Percentiles rank a stretch among this genome's conserved stretches.
phyloP scores from a whole-genome alignment of 306 rosid genomes.

The Benincasa hispida region DNA sequence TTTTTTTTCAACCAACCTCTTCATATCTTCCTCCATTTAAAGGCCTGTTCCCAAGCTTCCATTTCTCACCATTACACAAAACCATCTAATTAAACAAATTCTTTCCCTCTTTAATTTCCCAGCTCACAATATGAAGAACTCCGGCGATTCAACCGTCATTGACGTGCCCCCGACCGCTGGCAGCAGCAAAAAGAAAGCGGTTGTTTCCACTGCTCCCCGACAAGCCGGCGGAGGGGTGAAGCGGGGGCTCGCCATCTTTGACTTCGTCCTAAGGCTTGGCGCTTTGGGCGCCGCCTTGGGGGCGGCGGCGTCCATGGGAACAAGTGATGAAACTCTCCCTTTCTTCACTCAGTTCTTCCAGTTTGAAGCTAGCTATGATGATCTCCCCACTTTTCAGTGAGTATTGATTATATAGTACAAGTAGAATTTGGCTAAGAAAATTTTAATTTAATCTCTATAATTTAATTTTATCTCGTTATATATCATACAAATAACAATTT shows the following conservation, averaged over 20 bases:
- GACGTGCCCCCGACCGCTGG: not conserved
- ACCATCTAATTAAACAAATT: not conserved
- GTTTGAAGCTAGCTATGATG: conserved; percentile 75
- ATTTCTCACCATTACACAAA: not conserved
- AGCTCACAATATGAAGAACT: not conserved
- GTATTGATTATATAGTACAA: not conserved
- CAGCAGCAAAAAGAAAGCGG: not conserved
- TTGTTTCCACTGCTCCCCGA: not conserved
- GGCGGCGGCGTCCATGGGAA: conserved; percentile 72
- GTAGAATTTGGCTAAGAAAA: no score
- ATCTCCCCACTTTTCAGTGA: conserved; percentile 57
- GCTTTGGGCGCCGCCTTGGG: conserved; percentile 45
- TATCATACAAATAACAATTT: no score
- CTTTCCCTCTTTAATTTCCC: not conserved
- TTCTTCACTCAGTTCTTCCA: conserved; percentile 91
- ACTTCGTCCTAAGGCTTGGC: conserved; percentile 66
- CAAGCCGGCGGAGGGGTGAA: conserved; percentile 36
- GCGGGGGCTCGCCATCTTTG: conserved; percentile 50
- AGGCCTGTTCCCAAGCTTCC: not conserved
- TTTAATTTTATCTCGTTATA: no score
- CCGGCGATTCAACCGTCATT: not conserved
- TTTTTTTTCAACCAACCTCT: not conserved
- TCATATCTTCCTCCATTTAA: not conserved
- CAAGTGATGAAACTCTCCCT: conserved; percentile 64
- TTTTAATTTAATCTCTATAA: no score